Conservation (phyloP, 768 basidiomycete species). For the Auricularia sp. region DNA sequence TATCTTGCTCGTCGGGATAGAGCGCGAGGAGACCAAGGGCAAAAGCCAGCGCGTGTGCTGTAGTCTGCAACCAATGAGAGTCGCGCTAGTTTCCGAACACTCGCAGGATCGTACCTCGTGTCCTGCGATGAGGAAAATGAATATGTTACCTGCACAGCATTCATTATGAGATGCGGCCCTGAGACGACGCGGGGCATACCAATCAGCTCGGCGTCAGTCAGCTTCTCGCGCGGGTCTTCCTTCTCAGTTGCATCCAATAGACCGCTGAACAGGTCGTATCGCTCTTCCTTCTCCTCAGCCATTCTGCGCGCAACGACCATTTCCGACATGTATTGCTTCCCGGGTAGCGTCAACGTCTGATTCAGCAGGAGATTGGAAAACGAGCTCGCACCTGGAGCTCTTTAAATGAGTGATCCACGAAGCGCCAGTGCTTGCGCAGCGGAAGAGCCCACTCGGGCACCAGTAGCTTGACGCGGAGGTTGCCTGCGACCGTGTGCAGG, state of each 20-base stretch:
- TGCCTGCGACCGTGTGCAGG: not conserved
- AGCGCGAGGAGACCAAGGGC: constrained; percentile 37
- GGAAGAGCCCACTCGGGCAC: not conserved
- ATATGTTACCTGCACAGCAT: not conserved
- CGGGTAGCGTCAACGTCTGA: not conserved
- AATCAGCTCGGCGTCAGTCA: not conserved
- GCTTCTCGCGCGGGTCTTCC: not conserved
- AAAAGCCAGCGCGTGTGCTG: constrained; percentile 38
- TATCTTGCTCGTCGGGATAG: constrained; percentile 37
- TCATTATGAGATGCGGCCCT: not conserved
- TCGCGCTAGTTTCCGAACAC: not conserved
- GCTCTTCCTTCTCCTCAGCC: not conserved
- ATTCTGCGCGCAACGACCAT: not conserved
- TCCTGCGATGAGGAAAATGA: not conserved
- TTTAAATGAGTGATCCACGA: not conserved
- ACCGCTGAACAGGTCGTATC: not conserved
- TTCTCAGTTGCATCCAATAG: not conserved
- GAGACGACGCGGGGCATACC: not conserved
- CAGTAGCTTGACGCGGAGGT: not conserved
- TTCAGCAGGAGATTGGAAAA: not conserved
- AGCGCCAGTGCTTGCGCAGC: not conserved
- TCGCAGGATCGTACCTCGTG: not conserved
- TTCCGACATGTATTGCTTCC: not conserved
- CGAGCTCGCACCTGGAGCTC: not conserved
- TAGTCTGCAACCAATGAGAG: constrained; percentile 24